A percentile compares a stretch with the other conserved stretches of the same genome.
These are phyloP conservation scores for Lasiosphaeria hispida DNA, from an alignment of 495 filamentous ascomycete species.

Conservation along the genomic window DNA sequence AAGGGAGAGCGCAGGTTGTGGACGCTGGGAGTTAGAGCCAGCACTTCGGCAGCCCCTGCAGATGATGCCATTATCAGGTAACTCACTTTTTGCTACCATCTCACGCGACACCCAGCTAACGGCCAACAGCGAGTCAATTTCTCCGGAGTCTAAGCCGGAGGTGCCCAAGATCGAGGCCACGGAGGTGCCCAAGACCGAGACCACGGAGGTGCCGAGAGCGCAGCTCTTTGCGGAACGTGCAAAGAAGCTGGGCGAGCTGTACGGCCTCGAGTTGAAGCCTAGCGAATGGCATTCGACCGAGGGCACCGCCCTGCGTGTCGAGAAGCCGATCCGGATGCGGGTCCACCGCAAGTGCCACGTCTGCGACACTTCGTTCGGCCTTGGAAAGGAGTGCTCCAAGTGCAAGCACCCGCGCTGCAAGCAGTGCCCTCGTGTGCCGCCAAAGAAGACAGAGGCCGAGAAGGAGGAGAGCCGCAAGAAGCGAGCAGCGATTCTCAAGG, in stretches of 20 bases:
- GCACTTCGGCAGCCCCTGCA: conserved; percentile 20
- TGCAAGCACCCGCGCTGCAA: conserved; percentile 79
- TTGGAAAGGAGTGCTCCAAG: conserved; percentile 61
- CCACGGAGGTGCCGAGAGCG: conserved; percentile 42
- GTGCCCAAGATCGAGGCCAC: conserved; percentile 12
- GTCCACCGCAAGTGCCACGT: conserved; percentile 80
- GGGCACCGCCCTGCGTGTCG: conserved; percentile 65
- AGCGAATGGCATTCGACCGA: conserved; percentile 64
- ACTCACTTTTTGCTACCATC: not conserved
- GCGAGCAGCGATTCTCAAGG: conserved; percentile 45
- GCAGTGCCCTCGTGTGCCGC: conserved; percentile 72
- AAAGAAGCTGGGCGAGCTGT: conserved; percentile 69
- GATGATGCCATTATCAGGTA: conserved; percentile 33
- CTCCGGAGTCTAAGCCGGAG: conserved; percentile 19
- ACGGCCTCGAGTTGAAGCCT: conserved; percentile 67
- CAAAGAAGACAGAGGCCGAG: conserved; percentile 51
- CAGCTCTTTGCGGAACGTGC: conserved; percentile 66
- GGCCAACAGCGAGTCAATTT: conserved; percentile 29
- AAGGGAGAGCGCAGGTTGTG: conserved; percentile 44
- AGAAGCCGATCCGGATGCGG: conserved; percentile 89
- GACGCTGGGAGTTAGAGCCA: conserved; percentile 18
- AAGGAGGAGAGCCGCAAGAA: conserved; percentile 46
- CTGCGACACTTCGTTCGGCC: conserved; percentile 63
- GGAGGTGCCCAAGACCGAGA: conserved; percentile 23
- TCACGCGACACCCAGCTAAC: conserved; percentile 19